phyloP scores from a whole-genome alignment of 768 basidiomycete genomes.

The Naganishia vishniacii region DNA sequence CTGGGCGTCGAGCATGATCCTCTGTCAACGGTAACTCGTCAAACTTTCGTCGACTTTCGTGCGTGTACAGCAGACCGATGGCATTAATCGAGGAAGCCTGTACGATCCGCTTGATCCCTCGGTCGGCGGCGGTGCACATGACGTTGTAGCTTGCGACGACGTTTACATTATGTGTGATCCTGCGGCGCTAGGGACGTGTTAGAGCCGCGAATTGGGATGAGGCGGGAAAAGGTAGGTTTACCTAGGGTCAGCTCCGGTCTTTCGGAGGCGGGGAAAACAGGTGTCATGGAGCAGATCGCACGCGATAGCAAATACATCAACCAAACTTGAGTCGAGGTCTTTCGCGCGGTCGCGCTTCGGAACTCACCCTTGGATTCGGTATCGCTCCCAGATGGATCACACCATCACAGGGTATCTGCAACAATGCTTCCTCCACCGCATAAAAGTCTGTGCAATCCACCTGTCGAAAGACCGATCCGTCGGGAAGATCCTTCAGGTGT shows the following conservation, averaged over 20 bases:
- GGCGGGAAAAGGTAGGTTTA: neutral
- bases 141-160: slow-evolving; percentile 39
- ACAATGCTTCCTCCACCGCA: slow-evolving; percentile 14
- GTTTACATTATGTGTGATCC: slow-evolving; percentile 39
- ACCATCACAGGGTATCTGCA: slow-evolving; percentile 32
- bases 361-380: slow-evolving; percentile 29
- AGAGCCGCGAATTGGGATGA: no score
- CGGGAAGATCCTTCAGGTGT: neutral
- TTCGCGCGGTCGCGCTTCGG: neutral
- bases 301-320: no score
- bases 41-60: slow-evolving; percentile 28
- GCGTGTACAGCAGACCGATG: slow-evolving; percentile 34
- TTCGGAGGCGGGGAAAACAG: neutral
- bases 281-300: no score
- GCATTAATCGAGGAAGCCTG: slow-evolving; percentile 45
- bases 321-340: no score
- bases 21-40: slow-evolving; percentile 37
- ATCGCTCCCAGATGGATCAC: slow-evolving; percentile 43
- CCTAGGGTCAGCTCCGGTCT: slow-evolving; percentile 12
- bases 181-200: neutral
- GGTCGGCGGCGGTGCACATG: slow-evolving; percentile 33
- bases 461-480: slow-evolving; percentile 5
- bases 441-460: slow-evolving; percentile 25
- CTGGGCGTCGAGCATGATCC: slow-evolving; percentile 17
- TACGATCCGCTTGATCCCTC: slow-evolving; percentile 36